Conservation (phyloP, 2,329 filamentous ascomycete species). For the Fusarium tanahbumbuense region DNA sequence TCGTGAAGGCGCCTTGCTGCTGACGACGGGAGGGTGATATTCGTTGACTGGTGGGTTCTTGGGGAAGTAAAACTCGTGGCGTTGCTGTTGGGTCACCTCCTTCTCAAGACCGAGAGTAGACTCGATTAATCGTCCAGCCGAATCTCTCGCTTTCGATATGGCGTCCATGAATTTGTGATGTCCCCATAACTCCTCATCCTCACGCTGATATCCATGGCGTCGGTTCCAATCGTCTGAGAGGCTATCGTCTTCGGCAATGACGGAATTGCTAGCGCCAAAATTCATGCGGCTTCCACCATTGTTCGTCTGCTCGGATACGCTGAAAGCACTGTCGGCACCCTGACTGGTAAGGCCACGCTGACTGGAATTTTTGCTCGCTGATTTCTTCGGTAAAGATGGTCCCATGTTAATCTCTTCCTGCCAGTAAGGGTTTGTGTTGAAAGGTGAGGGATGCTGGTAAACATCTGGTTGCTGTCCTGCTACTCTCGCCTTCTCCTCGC, state of each 20-base stretch:
- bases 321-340: constrained; percentile 61
- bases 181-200: constrained; percentile 90
- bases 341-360: constrained; percentile 70
- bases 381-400: constrained; percentile 76
- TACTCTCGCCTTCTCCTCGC: constrained; percentile 71
- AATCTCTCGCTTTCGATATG: constrained; percentile 68
- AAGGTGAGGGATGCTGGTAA: constrained; percentile 84
- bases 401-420: constrained; percentile 86
- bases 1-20: constrained; percentile 74
- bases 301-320: constrained; percentile 54
- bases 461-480: constrained; percentile 76
- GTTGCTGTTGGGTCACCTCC: constrained; percentile 62
- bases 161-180: constrained; percentile 68
- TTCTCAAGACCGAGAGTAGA: constrained; percentile 65
- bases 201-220: constrained; percentile 79
- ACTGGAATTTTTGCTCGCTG: constrained; percentile 67
- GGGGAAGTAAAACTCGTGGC: constrained; percentile 71
- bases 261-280: constrained; percentile 47
- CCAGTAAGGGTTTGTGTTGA: constrained; percentile 91
- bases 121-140: constrained; percentile 65
- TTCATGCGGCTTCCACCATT: constrained; percentile 53
- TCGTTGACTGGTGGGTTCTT: constrained; percentile 84
- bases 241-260: constrained; percentile 54
- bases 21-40: constrained; percentile 85
- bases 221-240: constrained; percentile 74